Evolutionary conservation across 768 basidiomycete genomes (phyloP).

Genomic region (Hygrophoropsis aurantiaca): DNA sequence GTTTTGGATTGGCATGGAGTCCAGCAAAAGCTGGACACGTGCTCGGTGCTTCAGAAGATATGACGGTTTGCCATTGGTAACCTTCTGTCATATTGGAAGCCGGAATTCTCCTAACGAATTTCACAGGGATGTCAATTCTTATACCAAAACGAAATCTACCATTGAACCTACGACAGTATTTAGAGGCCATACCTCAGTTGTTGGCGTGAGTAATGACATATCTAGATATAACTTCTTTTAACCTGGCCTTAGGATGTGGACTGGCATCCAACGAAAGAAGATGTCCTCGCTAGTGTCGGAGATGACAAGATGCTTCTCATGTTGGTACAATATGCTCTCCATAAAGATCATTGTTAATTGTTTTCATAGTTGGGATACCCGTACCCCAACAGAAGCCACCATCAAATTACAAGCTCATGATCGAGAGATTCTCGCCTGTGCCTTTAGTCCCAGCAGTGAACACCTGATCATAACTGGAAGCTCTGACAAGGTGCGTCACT

Average conservation of each 20-base stretch:
- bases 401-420: constrained; percentile 83
- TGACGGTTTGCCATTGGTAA: constrained; percentile 93
- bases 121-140: constrained; percentile 87
- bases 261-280: constrained; percentile 84
- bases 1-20: constrained; percentile 95
- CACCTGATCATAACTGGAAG: constrained; percentile 88
- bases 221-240: constrained; percentile 4
- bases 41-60: constrained; percentile 92
- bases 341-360: constrained; percentile 1
- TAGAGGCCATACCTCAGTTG: constrained; percentile 86
- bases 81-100: neutral
- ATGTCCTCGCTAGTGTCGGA: constrained; percentile 90
- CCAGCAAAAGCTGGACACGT: constrained; percentile 80
- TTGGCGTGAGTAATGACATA: constrained; percentile 63
- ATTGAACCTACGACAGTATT: constrained; percentile 87
- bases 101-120: constrained; percentile 1
- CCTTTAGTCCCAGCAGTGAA: constrained; percentile 82
- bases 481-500: constrained; percentile 76
- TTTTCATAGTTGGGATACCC: constrained; percentile 83
- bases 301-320: constrained; percentile 94
- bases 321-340: constrained; percentile 46
- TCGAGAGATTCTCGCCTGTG: constrained; percentile 85
- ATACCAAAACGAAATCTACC: constrained; percentile 71
- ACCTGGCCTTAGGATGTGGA: constrained; percentile 76
- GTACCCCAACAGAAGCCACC: constrained; percentile 67